Conservation (phyloP, 192 early-diverging fungal species). For the Backusella australiensis region DNA sequence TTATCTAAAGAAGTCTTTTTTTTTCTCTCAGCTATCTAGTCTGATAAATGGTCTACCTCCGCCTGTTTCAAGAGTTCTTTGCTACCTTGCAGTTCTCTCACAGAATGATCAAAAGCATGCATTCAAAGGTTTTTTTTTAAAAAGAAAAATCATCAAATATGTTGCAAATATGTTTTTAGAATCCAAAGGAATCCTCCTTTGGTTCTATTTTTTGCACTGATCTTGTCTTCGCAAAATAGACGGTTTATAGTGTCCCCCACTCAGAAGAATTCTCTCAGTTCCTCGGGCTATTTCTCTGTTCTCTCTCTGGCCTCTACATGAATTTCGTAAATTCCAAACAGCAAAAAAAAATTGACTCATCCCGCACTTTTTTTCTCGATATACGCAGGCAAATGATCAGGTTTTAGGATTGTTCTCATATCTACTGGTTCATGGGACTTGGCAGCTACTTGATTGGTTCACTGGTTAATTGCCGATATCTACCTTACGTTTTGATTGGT, state of each 20-base stretch:
- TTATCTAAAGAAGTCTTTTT: background rate
- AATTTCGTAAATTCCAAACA: background rate
- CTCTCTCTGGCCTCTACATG: background rate
- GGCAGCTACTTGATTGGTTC: background rate
- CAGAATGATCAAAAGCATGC: background rate
- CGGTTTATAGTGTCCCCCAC: background rate
- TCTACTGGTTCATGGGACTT: background rate
- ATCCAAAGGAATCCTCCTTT: background rate
- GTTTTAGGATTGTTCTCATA: background rate
- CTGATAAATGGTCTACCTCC: background rate
- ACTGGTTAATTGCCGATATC: background rate
- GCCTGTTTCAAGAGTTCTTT: background rate
- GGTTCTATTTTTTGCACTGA: background rate
- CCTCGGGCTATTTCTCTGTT: background rate
- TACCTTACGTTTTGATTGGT: background rate
- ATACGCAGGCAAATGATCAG: background rate
- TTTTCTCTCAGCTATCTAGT: background rate
- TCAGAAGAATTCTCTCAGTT: background rate
- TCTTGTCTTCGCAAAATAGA: constrained; percentile 2
- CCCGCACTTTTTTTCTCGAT: background rate
- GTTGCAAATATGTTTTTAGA: background rate
- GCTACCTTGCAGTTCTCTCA: background rate
- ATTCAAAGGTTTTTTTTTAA: constrained; percentile 6
- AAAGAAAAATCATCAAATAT: background rate
- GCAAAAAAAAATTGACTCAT: constrained; percentile 4